Evolutionary conservation across 2,329 filamentous ascomycete genomes (phyloP).

Genomic region (Sordariomycetes sp.): DNA sequence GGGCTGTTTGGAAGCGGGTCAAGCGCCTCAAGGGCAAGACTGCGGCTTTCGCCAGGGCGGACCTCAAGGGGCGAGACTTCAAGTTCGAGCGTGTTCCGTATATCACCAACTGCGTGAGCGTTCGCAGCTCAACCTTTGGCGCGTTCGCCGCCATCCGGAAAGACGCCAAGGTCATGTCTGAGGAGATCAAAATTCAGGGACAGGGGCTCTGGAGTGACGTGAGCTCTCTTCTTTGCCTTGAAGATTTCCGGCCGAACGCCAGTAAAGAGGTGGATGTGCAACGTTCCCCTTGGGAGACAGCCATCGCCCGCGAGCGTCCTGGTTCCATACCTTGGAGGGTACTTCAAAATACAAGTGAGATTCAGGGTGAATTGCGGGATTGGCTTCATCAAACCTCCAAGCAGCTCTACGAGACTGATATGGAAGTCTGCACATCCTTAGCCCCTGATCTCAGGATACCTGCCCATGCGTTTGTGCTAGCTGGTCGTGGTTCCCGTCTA

Average conservation of each 20-base stretch:
- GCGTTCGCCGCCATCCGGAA: constrained; percentile 82
- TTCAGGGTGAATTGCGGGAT: constrained; percentile 52
- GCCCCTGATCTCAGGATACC: constrained; percentile 65
- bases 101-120: constrained; percentile 73
- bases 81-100: constrained; percentile 90
- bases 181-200: constrained; percentile 57
- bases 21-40: constrained; percentile 76
- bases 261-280: neutral
- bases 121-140: constrained; percentile 81
- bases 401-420: constrained; percentile 30
- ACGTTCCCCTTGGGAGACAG: constrained; percentile 15
- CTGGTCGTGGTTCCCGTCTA: constrained; percentile 63
- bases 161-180: constrained; percentile 72
- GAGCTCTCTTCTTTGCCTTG: constrained; percentile 58
- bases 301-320: constrained; percentile 32
- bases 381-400: constrained; percentile 34
- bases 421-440: constrained; percentile 44
- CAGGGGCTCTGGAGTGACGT: constrained; percentile 68
- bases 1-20: constrained; percentile 85
- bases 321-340: constrained; percentile 40
- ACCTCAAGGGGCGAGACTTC: constrained; percentile 72
- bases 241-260: constrained; percentile 38
- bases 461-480: constrained; percentile 72
- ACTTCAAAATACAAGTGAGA: constrained; percentile 52
- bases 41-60: constrained; percentile 33